Conservation (phyloP, 495 filamentous ascomycete genomes). For the Penicillium psychrofluorescens region DNA sequence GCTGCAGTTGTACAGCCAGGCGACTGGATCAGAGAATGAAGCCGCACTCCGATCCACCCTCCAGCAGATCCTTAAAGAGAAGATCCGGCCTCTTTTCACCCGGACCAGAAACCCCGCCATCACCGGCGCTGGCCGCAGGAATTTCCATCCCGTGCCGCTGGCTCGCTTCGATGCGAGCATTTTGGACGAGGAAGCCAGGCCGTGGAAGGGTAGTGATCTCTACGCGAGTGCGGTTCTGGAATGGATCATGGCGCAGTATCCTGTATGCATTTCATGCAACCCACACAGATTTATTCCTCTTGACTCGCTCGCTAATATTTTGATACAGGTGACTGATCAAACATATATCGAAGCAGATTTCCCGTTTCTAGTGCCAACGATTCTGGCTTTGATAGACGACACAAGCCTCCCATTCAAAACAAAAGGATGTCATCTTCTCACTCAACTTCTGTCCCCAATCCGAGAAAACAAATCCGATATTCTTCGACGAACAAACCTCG, state of each 20-base stretch:
- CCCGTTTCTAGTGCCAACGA: slow-evolving; percentile 74
- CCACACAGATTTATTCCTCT: not conserved
- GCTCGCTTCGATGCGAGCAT: slow-evolving; percentile 37
- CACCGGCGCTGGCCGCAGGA: slow-evolving; percentile 55
- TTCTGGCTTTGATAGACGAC: slow-evolving; percentile 77
- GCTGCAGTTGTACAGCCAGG: too few species aligned
- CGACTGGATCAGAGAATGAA: too few species aligned
- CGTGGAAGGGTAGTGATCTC: slow-evolving; percentile 64
- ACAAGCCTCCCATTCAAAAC: slow-evolving; percentile 45
- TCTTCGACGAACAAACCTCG: slow-evolving; percentile 66
- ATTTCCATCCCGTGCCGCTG: slow-evolving; percentile 40
- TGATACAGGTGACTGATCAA: slow-evolving; percentile 16
- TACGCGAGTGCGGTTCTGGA: slow-evolving; percentile 56
- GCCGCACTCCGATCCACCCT: slow-evolving; percentile 35
- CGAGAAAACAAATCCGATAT: slow-evolving; percentile 38
- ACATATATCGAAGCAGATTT: slow-evolving; percentile 49
- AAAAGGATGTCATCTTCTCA: slow-evolving; percentile 54
- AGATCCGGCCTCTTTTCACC: slow-evolving; percentile 65
- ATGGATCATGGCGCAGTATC: slow-evolving; percentile 53
- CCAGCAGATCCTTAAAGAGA: slow-evolving; percentile 44
- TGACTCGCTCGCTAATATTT: not conserved
- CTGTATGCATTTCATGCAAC: slow-evolving; percentile 9
- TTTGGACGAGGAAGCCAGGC: slow-evolving; percentile 46
- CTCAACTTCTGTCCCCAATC: slow-evolving; percentile 53
- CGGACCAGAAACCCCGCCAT: slow-evolving; percentile 55